These are phyloP conservation scores for Cicer chorassanicum DNA, from an alignment of 306 rosid species.

Conservation along the genomic window DNA sequence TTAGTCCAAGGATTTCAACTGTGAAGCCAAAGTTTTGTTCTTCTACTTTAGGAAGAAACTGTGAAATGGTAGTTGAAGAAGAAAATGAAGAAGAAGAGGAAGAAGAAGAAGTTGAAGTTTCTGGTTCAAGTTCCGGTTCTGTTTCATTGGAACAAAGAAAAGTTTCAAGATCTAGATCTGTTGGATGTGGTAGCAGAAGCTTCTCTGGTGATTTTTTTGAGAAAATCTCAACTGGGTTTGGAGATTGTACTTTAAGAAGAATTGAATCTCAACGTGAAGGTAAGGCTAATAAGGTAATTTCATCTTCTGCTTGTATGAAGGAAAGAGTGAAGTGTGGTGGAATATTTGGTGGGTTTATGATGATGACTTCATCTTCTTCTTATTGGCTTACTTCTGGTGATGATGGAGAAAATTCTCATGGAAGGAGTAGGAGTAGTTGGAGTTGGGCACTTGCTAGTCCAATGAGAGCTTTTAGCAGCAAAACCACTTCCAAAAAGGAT, in stretches of 20 bases:
- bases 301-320: constrained; percentile 52
- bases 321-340: constrained; percentile 84
- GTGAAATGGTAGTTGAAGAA: constrained; percentile 48
- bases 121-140: constrained; percentile 57
- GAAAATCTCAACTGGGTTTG: constrained; percentile 88
- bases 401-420: constrained; percentile 11
- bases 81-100: constrained; percentile 58
- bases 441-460: constrained; percentile 95
- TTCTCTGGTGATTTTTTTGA: constrained; percentile 95
- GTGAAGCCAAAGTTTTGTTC: constrained; percentile 31
- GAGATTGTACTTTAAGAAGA: constrained; percentile 85
- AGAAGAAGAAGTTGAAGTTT: constrained; percentile 48
- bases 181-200: constrained; percentile 95
- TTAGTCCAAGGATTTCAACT: constrained; percentile 30
- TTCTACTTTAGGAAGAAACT: constrained; percentile 33
- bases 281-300: constrained; percentile 53
- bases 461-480: constrained; percentile 73
- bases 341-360: constrained; percentile 74
- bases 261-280: constrained; percentile 78
- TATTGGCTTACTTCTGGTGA: constrained; percentile 66
- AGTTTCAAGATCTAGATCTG: constrained; percentile 94
- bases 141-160: constrained; percentile 66
- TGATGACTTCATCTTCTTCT: constrained; percentile 74
- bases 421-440: constrained; percentile 61
- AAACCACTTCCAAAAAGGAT: constrained; percentile 53